Conservation (phyloP, 2,329 filamentous ascomycete species). For the Rutstroemia sp. region DNA sequence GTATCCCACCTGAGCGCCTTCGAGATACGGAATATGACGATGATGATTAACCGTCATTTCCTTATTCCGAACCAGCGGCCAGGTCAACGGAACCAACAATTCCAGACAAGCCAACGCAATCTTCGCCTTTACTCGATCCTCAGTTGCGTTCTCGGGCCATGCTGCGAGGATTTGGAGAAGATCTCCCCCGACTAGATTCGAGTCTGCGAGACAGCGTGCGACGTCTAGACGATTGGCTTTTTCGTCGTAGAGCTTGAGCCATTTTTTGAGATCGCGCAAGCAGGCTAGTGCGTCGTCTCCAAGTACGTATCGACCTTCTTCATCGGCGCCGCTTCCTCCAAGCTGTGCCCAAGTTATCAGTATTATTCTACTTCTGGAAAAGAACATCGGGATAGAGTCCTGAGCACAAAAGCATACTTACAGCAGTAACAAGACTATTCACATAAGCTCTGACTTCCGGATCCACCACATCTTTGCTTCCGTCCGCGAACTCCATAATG, state of each 20-base stretch:
- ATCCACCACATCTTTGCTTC: constrained; percentile 61
- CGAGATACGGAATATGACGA: constrained; percentile 81
- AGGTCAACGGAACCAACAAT: constrained; percentile 84
- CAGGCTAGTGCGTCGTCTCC: constrained; percentile 91
- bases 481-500: constrained; percentile 49
- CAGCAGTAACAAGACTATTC: constrained; percentile 87
- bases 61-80: constrained; percentile 79
- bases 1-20: constrained; percentile 81
- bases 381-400: constrained; percentile 7
- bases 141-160: constrained; percentile 67
- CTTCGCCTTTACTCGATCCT: constrained; percentile 69
- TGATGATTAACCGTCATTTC: constrained; percentile 90
- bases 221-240: constrained; percentile 93
- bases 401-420: constrained; percentile 12
- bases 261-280: constrained; percentile 87
- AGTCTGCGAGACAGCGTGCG: constrained; percentile 82
- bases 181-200: constrained; percentile 86
- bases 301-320: constrained; percentile 76
- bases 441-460: constrained; percentile 90
- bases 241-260: constrained; percentile 91
- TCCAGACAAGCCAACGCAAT: constrained; percentile 83
- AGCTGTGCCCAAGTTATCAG: constrained; percentile 49
- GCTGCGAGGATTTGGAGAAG: constrained; percentile 79
- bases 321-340: constrained; percentile 71
- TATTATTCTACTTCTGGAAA: neutral